phyloP scores from a whole-genome alignment of 768 basidiomycete genomes.

The Rhizopogon roseolus region DNA sequence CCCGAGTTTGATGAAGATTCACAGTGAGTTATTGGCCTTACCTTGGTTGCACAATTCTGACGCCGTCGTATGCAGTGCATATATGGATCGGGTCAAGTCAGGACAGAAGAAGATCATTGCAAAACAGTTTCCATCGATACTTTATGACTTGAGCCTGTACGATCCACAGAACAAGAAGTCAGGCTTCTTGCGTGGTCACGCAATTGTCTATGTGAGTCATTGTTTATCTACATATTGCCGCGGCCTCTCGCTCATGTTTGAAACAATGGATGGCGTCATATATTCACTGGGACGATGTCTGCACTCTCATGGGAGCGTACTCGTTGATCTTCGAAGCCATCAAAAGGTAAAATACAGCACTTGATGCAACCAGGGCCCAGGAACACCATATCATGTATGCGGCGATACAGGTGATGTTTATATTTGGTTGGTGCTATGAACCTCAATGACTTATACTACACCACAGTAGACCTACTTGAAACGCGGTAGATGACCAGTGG shows the following conservation, averaged over 20 bases:
- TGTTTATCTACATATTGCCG: no score
- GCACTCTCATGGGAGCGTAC: background rate
- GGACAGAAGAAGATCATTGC: background rate
- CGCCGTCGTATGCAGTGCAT: no score
- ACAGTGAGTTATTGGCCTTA: no score
- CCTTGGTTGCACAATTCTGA: no score
- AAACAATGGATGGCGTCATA: background rate
- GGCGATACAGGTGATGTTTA: background rate
- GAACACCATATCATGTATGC: conserved; percentile 4
- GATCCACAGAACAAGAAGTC: background rate
- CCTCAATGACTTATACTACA: background rate
- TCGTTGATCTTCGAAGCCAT: background rate
- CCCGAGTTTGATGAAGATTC: no score
- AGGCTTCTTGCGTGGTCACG: background rate
- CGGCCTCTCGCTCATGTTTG: no score
- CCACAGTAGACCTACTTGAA: background rate
- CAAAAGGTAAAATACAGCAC: background rate
- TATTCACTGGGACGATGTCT: background rate
- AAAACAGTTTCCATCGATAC: background rate
- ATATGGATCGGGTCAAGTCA: no score
- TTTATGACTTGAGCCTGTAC: background rate
- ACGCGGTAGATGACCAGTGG: background rate
- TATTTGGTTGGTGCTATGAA: background rate
- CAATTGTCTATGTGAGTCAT: background rate
- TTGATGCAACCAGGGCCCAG: background rate